phyloP scores from a whole-genome alignment of 116 monocot genomes.

The Dioscorea cayenensis region DNA sequence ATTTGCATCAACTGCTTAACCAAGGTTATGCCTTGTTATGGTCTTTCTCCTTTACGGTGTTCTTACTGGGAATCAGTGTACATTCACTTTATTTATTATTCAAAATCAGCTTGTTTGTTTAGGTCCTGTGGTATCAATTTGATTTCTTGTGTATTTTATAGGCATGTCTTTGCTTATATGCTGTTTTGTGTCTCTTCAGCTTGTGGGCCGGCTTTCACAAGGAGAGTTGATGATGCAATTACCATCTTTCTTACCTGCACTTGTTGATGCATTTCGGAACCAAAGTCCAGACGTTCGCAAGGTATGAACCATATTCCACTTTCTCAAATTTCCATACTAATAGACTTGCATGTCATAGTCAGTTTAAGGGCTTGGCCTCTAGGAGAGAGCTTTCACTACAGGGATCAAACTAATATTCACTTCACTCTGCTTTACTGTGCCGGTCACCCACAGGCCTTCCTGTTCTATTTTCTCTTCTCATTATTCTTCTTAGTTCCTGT shows the following conservation, averaged over 20 bases:
- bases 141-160: background rate
- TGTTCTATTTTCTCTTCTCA: too few species aligned
- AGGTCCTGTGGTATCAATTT: too few species aligned
- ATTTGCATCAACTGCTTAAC: slow-evolving; percentile 94
- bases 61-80: background rate
- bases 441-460: too few species aligned
- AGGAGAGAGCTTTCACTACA: too few species aligned
- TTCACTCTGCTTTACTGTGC: too few species aligned
- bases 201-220: slow-evolving; percentile 76
- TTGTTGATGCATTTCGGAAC: slow-evolving; percentile 92
- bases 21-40: slow-evolving; percentile 46
- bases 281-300: slow-evolving; percentile 94
- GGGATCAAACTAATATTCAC: too few species aligned
- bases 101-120: too few species aligned
- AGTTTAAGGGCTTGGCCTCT: too few species aligned
- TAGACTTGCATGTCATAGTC: too few species aligned
- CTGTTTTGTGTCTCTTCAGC: slow-evolving; percentile 30
- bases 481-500: too few species aligned
- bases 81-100: too few species aligned
- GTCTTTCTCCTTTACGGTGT: background rate
- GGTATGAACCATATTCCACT: slow-evolving; percentile 29
- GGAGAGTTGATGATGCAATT: slow-evolving; percentile 76
- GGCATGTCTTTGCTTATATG: background rate
- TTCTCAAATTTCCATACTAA: background rate
- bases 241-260: slow-evolving; percentile 81